Percentiles rank a stretch among this genome's conserved stretches.
Conservation (phyloP, 352 stramenopile genomes). For the Globisporangium recalcitrans region DNA sequence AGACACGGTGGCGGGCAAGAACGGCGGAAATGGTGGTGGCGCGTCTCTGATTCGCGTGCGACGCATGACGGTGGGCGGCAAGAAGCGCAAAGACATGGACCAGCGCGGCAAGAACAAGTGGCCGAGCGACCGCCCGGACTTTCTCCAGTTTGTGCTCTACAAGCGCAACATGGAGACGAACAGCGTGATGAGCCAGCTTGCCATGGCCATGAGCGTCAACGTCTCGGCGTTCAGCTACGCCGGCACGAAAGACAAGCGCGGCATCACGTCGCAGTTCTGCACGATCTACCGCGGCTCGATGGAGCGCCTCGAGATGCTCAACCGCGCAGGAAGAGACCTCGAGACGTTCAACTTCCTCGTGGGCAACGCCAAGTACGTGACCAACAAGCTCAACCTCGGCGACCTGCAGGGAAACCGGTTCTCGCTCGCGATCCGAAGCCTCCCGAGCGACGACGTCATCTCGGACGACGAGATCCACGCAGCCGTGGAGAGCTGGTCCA, state of each 20-base stretch:
- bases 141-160: constrained; percentile 94
- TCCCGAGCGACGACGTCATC: constrained; percentile 53
- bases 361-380: constrained; percentile 90
- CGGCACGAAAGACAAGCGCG: constrained; percentile 96
- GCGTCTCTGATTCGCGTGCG: constrained; percentile 70
- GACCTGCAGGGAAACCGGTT: constrained; percentile 94
- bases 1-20: constrained; percentile 76
- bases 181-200: constrained; percentile 74
- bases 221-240: constrained; percentile 85
- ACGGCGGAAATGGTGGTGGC: constrained; percentile 12
- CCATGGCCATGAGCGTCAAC: constrained; percentile 60
- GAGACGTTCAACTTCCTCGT: constrained; percentile 89
- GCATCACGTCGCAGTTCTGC: constrained; percentile 94
- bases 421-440: constrained; percentile 91
- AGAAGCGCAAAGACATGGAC: constrained; percentile 84
- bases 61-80: constrained; percentile 73
- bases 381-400: constrained; percentile 89
- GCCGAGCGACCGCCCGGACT: constrained; percentile 79
- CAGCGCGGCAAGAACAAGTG: constrained; percentile 46
- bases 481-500: constrained; percentile 70
- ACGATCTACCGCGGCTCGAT: constrained; percentile 82
- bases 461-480: constrained; percentile 53
- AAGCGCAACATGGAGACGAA: constrained; percentile 96
- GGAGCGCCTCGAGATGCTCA: constrained; percentile 79
- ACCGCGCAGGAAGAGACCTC: constrained; percentile 50